A percentile compares a stretch with the other conserved stretches of the same genome.
phyloP scores from a whole-genome alignment of 768 basidiomycete species.

The Chiua virens region DNA sequence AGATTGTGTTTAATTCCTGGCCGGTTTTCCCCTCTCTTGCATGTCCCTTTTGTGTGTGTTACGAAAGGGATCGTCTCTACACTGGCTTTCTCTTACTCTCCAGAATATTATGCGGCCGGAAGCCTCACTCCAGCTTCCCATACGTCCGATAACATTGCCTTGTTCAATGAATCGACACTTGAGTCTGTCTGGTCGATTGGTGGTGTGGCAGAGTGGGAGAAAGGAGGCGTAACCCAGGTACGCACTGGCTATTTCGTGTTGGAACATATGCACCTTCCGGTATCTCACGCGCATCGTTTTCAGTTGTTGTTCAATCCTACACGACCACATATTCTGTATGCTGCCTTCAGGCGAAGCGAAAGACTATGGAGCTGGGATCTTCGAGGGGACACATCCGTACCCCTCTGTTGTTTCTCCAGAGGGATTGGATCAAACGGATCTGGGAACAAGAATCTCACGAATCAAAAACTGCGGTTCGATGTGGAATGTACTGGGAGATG shows the following conservation, averaged over 20 bases:
- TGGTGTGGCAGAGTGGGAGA: constrained; percentile 42
- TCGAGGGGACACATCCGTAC: constrained; percentile 50
- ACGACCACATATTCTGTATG: constrained; percentile 71
- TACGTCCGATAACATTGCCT: constrained; percentile 52
- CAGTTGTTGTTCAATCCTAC: constrained; percentile 79
- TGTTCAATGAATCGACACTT: constrained; percentile 63
- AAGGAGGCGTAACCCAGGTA: constrained; percentile 51
- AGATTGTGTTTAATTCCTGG: background rate
- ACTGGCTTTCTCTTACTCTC: constrained; percentile 69
- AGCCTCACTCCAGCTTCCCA: constrained; percentile 55
- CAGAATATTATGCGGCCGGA: constrained; percentile 78
- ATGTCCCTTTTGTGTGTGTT: constrained; percentile 6
- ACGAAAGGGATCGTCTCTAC: constrained; percentile 79
- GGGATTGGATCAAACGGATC: background rate
- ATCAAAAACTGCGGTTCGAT: constrained; percentile 81
- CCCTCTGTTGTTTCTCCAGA: constrained; percentile 38
- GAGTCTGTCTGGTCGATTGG: constrained; percentile 64
- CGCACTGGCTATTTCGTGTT: background rate
- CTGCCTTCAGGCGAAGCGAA: constrained; percentile 65
- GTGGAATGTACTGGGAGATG: constrained; percentile 66
- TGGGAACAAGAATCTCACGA: constrained; percentile 41
- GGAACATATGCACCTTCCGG: background rate
- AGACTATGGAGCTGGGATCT: constrained; percentile 79
- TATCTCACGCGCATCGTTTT: background rate
- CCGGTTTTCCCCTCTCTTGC: too few species aligned